Conservation (phyloP, 1,284 basidiomycete genomes). For the Puccinia polysora region DNA sequence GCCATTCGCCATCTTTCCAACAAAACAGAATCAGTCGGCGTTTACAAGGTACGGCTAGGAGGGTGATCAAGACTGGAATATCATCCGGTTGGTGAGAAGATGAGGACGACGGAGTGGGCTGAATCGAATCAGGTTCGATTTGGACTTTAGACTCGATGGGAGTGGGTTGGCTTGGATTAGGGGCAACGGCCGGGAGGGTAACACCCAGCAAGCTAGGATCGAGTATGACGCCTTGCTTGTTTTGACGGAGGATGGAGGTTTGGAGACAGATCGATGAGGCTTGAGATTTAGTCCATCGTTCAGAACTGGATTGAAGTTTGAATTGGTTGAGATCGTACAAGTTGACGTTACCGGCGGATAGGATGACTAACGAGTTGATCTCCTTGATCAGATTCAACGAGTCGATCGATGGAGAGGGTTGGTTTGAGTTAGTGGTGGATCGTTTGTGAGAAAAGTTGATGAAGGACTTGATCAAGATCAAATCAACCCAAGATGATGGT, state of each 20-base stretch:
- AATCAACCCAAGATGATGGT: too few species aligned
- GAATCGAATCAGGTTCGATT: slow-evolving; percentile 5
- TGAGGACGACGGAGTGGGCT: slow-evolving; percentile 42
- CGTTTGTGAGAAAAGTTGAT: neutral
- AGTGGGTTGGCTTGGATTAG: neutral
- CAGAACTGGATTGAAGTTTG: slow-evolving; percentile 15
- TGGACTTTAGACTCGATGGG: neutral
- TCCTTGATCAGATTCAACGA: slow-evolving; percentile 13
- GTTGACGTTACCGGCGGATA: slow-evolving; percentile 4
- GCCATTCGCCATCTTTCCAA: slow-evolving; percentile 74
- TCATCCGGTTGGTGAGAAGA: slow-evolving; percentile 50
- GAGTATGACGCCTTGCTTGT: neutral
- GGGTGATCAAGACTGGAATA: slow-evolving; percentile 65
- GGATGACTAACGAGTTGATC: slow-evolving; percentile 13
- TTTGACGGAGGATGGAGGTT: slow-evolving; percentile 13
- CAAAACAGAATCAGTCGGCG: slow-evolving; percentile 77
- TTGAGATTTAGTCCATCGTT: slow-evolving; percentile 21
- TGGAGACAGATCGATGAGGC: neutral
- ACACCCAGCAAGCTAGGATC: neutral
- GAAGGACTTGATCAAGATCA: neutral
- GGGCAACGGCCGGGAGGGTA: too few species aligned
- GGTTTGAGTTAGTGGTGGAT: neutral
- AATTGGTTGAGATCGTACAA: slow-evolving; percentile 12
- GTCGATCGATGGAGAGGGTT: slow-evolving; percentile 1
- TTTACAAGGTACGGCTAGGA: slow-evolving; percentile 76